Conservation (phyloP, 225 moss, liverwort and hornwort species). For the Marchantia paleacea region DNA sequence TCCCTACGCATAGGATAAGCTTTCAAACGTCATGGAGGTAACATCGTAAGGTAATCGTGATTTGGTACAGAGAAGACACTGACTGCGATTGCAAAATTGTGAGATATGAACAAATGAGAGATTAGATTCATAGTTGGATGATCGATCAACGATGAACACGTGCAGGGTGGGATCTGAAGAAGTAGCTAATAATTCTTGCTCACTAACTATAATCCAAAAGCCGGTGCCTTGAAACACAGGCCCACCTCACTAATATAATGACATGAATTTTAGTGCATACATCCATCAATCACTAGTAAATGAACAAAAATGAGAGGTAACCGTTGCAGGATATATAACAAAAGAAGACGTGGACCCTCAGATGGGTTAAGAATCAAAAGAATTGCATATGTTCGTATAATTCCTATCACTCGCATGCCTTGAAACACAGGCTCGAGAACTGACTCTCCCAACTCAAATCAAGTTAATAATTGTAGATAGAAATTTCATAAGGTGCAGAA, state of each 20-base stretch:
- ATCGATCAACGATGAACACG: background rate
- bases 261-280: background rate
- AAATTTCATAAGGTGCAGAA: background rate
- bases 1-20: too few species aligned
- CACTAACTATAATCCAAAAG: background rate
- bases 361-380: background rate
- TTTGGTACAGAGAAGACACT: background rate
- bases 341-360: background rate
- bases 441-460: conserved; percentile 8
- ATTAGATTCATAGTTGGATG: background rate
- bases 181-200: background rate
- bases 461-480: background rate
- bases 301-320: background rate
- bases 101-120: background rate
- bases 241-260: background rate
- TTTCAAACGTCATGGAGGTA: background rate
- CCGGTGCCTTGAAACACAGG: conserved; percentile 17
- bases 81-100: background rate
- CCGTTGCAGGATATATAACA: background rate
- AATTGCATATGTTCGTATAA: background rate
- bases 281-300: too few species aligned
- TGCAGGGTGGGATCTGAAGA: conserved; percentile 1
- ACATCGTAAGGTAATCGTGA: background rate
- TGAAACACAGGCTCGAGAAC: conserved; percentile 16
- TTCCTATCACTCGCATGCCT: conserved; percentile 3